Evolutionary conservation across 352 stramenopile genomes (phyloP), one percentile per base, ranked within the genome.

Genomic region (Phytopythium cucurbitacearum): DNA sequence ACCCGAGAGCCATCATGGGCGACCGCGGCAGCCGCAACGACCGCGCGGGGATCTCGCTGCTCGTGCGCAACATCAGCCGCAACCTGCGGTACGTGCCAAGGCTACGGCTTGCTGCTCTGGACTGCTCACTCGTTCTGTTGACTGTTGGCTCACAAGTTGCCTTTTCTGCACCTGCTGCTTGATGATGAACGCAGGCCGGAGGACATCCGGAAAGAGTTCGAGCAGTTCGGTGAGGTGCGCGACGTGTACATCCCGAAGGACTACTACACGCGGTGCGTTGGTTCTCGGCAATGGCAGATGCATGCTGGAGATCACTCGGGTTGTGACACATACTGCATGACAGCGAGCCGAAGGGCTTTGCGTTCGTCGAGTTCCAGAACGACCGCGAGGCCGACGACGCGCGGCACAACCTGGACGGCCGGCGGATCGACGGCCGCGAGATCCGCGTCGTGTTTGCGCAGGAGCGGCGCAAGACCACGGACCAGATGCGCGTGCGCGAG

Each of bases 181-280:
- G 41, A 53, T 32, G 44, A 51, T 54, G 12, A 28, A 28, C 13
- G 39, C 63, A 95, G 85, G 61, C 73, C 87, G 32, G 80, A 96
- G 63, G 93, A 98, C 65, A 78, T 98, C 12, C 80, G 89, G 51
- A 81, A 85, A 58, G 91, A 96, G 48, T 98, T 98, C 64, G 89
- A 96, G 50, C 79, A 89, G 44, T 97, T 96, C 57, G 94, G 94
- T 12, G 89, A 98, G 60, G 87, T 98, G 35, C 85, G 92, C 41
- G 94, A 98, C 67, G 91, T 98, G 37, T 98, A 98, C 76, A 97
- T 98, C 68, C 94, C 94, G 28, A 88, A 91, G 59, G 91, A 98
- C 64, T 98, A 82, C 58, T 87, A 98, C 73, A 97, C 90, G 0
- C 28, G 9, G 33, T 50, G 9, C 13, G 28, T 61, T 7, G 37